Percentiles rank a stretch among this genome's conserved stretches.
Evolutionary conservation across 2,329 filamentous ascomycete species (phyloP).

Genomic region (Aspergillus latus): DNA sequence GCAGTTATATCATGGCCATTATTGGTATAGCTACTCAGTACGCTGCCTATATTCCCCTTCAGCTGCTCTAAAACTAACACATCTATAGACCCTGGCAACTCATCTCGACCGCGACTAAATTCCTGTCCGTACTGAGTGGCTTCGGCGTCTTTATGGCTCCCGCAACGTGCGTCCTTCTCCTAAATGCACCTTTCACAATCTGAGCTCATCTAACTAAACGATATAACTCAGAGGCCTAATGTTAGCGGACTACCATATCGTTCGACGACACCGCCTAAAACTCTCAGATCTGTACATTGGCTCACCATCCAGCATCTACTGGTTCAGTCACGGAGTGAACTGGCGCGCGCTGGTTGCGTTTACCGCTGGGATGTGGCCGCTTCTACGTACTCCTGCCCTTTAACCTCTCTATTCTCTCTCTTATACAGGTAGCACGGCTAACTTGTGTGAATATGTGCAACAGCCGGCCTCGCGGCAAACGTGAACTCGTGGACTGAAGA

Average conservation of each 20-base stretch:
- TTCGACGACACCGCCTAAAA: constrained; percentile 42
- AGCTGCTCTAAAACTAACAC: neutral
- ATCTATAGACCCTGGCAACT: constrained; percentile 52
- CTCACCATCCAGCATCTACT: constrained; percentile 43
- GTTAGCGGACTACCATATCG: constrained; percentile 34
- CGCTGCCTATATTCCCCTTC: neutral
- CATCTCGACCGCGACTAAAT: constrained; percentile 47
- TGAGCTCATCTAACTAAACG: too few relatives aligned
- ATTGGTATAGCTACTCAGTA: constrained; percentile 13
- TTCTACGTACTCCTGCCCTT: constrained; percentile 1
- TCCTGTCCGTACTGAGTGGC: constrained; percentile 48
- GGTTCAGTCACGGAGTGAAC: constrained; percentile 46
- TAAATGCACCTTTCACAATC: too few relatives aligned
- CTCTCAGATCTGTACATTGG: constrained; percentile 46
- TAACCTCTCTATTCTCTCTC: too few relatives aligned
- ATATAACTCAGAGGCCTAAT: constrained; percentile 22
- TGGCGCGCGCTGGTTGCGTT: constrained; percentile 42
- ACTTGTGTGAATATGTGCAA: too few relatives aligned
- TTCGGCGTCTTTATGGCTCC: constrained; percentile 34
- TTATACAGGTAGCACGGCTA: too few relatives aligned
- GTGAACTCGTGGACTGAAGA: neutral
- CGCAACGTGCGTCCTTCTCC: constrained; percentile 3
- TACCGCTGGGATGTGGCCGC: constrained; percentile 7
- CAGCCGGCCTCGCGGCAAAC: constrained; percentile 4
- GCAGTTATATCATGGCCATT: constrained; percentile 39